Percentiles rank a stretch among this genome's conserved stretches.
Evolutionary conservation across 177 flowering plant genomes (phyloP).

Genomic region (Vitis hybrid): DNA sequence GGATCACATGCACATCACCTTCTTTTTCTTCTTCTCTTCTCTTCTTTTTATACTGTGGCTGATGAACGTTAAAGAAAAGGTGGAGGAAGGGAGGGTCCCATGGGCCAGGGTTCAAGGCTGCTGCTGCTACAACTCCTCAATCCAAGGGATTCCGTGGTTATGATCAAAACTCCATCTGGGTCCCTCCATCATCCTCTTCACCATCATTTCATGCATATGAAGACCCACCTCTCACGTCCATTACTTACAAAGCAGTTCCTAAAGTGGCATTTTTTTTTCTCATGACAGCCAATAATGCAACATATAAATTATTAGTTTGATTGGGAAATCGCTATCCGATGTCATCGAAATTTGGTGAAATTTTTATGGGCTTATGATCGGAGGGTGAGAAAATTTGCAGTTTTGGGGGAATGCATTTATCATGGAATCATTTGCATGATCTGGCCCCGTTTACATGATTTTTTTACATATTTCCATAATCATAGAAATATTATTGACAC

Average conservation of each 20-base stretch:
- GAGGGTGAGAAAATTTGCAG: slow-evolving; percentile 4
- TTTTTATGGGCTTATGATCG: background rate
- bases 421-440: slow-evolving; percentile 25
- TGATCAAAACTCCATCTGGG: slow-evolving; percentile 28
- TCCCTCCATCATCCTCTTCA: slow-evolving; percentile 35
- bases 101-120: slow-evolving; percentile 37
- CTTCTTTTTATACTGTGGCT: slow-evolving; percentile 56
- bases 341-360: slow-evolving; percentile 15
- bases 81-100: background rate
- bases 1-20: slow-evolving; percentile 80
- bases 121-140: slow-evolving; percentile 35
- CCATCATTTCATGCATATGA: slow-evolving; percentile 53
- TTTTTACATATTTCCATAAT: slow-evolving; percentile 16
- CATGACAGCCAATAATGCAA: slow-evolving; percentile 22
- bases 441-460: slow-evolving; percentile 3
- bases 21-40: slow-evolving; percentile 44
- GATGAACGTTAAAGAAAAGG: slow-evolving; percentile 36
- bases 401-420: slow-evolving; percentile 16
- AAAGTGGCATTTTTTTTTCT: slow-evolving; percentile 17
- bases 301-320: background rate
- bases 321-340: background rate
- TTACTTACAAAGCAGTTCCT: slow-evolving; percentile 23
- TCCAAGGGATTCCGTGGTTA: slow-evolving; percentile 51
- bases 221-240: slow-evolving; percentile 40
- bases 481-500: slow-evolving; percentile 35